These are phyloP conservation scores for Penicillium desertorum DNA, from an alignment of 495 filamentous ascomycete species.

Conservation along the genomic window DNA sequence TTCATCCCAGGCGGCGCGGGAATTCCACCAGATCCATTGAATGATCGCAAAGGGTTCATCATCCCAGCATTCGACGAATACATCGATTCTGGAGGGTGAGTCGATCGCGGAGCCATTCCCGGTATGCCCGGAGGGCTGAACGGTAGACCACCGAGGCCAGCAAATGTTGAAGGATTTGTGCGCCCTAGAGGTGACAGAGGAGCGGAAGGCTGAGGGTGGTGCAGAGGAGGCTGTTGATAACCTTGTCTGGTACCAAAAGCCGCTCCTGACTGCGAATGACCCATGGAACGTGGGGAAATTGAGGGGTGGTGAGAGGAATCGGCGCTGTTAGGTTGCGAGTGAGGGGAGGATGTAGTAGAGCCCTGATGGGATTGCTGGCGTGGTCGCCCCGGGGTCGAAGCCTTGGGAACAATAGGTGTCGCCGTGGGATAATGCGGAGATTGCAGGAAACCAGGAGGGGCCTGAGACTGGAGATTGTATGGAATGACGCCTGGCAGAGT, in stretches of 20 bases:
- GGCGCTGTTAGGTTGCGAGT: conserved; percentile 43
- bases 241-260: conserved; percentile 33
- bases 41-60: conserved; percentile 51
- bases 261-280: conserved; percentile 37
- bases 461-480: conserved; percentile 49
- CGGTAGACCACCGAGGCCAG: conserved; percentile 47
- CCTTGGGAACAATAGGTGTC: conserved; percentile 80
- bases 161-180: conserved; percentile 51
- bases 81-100: conserved; percentile 51
- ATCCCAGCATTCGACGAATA: conserved; percentile 52
- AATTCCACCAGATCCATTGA: conserved; percentile 58
- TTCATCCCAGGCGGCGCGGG: conserved; percentile 60
- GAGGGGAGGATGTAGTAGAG: conserved; percentile 66
- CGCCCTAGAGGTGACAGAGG: conserved; percentile 55
- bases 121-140: conserved; percentile 60
- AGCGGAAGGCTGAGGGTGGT: conserved; percentile 53
- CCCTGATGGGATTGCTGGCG: conserved; percentile 82
- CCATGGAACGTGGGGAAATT: conserved; percentile 44
- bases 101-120: conserved; percentile 41
- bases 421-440: conserved; percentile 79
- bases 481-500: conserved; percentile 52
- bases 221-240: conserved; percentile 38
- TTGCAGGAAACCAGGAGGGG: conserved; percentile 45
- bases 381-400: conserved; percentile 70
- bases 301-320: conserved; percentile 39